phyloP scores from a whole-genome alignment of 2,329 filamentous ascomycete species.

The Cadophora malorum region DNA sequence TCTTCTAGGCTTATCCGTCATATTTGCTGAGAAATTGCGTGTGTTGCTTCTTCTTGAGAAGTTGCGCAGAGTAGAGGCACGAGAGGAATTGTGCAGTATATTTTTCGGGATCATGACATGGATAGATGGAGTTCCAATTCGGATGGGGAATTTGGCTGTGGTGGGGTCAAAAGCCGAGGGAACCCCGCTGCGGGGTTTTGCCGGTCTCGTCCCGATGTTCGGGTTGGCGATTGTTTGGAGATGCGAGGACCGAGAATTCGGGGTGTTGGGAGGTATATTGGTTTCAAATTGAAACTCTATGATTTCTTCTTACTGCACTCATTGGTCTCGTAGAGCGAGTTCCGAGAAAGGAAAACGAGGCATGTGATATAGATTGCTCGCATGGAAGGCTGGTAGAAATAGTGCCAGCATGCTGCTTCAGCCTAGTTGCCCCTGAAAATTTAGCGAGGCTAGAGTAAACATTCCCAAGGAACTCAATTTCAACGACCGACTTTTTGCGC shows the following conservation, averaged over 20 bases:
- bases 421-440: not conserved
- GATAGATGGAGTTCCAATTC: not conserved
- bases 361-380: no score
- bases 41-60: not conserved
- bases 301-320: no score
- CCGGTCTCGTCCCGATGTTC: not conserved
- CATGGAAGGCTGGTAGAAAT: no score
- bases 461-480: not conserved
- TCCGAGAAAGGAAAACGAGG: no score
- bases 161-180: conserved; percentile 10
- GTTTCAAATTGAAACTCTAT: not conserved
- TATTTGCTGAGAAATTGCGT: conserved; percentile 13
- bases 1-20: conserved; percentile 32
- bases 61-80: not conserved
- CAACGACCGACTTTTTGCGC: no score
- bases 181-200: conserved; percentile 8
- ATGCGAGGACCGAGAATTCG: not conserved
- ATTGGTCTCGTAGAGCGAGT: no score
- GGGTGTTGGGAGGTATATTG: not conserved
- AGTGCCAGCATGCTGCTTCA: not conserved
- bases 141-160: not conserved
- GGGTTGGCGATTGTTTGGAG: not conserved
- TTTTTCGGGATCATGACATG: conserved; percentile 1
- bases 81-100: not conserved
- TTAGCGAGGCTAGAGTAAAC: conserved; percentile 16